These are phyloP conservation scores for Uronychia binucleata DNA, from an alignment of 73 alveolate genomes.

Conservation along the genomic window DNA sequence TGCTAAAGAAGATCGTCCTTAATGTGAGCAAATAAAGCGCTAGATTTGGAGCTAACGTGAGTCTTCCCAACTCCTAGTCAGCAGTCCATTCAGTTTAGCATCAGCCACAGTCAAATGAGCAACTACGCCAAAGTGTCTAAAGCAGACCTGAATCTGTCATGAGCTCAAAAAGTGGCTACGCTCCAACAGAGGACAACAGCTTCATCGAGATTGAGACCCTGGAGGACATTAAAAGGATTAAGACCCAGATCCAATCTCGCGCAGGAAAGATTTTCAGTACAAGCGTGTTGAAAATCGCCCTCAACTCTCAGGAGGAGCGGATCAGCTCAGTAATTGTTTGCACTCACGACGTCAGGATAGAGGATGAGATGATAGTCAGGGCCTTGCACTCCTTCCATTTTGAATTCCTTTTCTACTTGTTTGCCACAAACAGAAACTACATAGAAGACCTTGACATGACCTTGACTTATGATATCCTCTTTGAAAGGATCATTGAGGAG, in stretches of 20 bases:
- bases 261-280: conserved; percentile 48
- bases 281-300: conserved; percentile 48
- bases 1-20: conserved; percentile 17
- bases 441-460: conserved; percentile 1
- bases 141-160: neutral
- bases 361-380: conserved; percentile 47
- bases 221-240: neutral
- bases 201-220: neutral
- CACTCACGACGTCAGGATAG: conserved; percentile 25
- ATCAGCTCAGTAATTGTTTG: conserved; percentile 44
- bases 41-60: neutral
- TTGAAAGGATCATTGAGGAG: conserved; percentile 31
- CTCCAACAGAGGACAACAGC: neutral
- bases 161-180: neutral
- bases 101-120: conserved; percentile 12
- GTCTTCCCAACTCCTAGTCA: too few species aligned
- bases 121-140: neutral
- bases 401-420: conserved; percentile 47
- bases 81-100: too few species aligned
- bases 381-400: conserved; percentile 43
- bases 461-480: conserved; percentile 26
- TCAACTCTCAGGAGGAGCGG: conserved; percentile 54
- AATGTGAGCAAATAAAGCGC: conserved; percentile 26
- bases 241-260: neutral
- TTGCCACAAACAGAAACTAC: conserved; percentile 48